Conservation (phyloP, 345 rosid species). For the Salix viminalis region DNA sequence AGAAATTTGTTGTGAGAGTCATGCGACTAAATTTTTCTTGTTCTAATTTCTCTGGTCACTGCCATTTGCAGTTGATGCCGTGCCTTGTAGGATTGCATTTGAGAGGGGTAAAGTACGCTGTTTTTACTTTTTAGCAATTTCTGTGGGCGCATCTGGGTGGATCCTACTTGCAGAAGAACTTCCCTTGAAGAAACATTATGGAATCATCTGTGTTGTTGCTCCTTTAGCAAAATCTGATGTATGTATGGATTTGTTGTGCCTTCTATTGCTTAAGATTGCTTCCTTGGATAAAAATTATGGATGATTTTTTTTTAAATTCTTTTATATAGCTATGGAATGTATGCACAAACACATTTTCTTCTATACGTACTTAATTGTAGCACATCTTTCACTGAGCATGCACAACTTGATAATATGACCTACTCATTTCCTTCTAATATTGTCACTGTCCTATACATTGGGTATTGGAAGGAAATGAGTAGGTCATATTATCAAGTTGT, state of each 20-base stretch:
- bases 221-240: constrained; percentile 85
- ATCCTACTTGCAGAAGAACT: constrained; percentile 73
- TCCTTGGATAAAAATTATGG: not conserved
- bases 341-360: not conserved
- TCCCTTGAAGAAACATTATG: constrained; percentile 55
- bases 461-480: not conserved
- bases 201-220: constrained; percentile 70
- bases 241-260: constrained; percentile 23
- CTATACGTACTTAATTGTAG: not conserved
- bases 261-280: not conserved
- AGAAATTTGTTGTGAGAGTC: not conserved
- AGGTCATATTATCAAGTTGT: too few species aligned
- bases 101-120: constrained; percentile 90
- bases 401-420: not conserved
- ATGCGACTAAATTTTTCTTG: constrained; percentile 6
- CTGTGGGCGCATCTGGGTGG: constrained; percentile 79
- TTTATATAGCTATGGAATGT: not conserved
- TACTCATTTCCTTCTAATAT: not conserved
- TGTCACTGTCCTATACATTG: not conserved
- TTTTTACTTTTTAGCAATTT: constrained; percentile 63
- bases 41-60: constrained; percentile 22
- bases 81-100: constrained; percentile 90
- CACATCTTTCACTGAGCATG: not conserved
- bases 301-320: not conserved
- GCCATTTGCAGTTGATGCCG: constrained; percentile 68